A percentile compares a stretch with the other conserved stretches of the same genome.
These are phyloP conservation scores for Mortierella sp. DNA, from an alignment of 371 early-diverging fungal genomes.

Conservation along the genomic window DNA sequence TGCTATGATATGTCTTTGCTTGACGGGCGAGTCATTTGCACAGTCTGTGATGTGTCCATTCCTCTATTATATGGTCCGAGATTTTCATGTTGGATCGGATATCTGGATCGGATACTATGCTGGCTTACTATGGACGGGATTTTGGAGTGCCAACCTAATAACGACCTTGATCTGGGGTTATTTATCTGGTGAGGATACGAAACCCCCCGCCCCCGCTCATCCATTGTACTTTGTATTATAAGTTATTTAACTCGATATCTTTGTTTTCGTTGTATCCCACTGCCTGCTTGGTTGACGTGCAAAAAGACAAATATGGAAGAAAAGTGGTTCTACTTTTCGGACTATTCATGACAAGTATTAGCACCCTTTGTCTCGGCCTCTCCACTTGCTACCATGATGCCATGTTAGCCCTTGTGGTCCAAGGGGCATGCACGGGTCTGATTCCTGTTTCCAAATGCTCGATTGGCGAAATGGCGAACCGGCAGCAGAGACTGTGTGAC, in stretches of 20 bases:
- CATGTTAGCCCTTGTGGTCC: slow-evolving; percentile 28
- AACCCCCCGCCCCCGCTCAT: no score
- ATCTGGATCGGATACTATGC: slow-evolving; percentile 44
- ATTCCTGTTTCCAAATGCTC: slow-evolving; percentile 35
- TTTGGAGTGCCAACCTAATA: slow-evolving; percentile 34
- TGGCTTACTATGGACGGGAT: slow-evolving; percentile 28
- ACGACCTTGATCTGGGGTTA: slow-evolving; percentile 31
- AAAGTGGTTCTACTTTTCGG: slow-evolving; percentile 27
- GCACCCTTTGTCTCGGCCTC: slow-evolving; percentile 21
- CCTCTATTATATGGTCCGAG: slow-evolving; percentile 35
- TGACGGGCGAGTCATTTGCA: slow-evolving; percentile 32
- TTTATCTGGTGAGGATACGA: slow-evolving; percentile 28
- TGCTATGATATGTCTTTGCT: slow-evolving; percentile 23
- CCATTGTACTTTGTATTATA: no score
- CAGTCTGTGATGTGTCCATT: slow-evolving; percentile 36
- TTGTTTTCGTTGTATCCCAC: no score
- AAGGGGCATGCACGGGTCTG: slow-evolving; percentile 30
- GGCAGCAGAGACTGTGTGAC: slow-evolving; percentile 16
- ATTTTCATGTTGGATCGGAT: slow-evolving; percentile 29
- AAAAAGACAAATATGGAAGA: slow-evolving; percentile 31
- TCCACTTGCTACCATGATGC: slow-evolving; percentile 29
- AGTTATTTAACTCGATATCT: no score
- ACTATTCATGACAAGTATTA: slow-evolving; percentile 26
- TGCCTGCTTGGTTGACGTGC: no score
- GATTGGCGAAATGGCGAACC: slow-evolving; percentile 34